phyloP scores from a whole-genome alignment of 2,329 filamentous ascomycete species.

The Penicillium aurantiogriseum region DNA sequence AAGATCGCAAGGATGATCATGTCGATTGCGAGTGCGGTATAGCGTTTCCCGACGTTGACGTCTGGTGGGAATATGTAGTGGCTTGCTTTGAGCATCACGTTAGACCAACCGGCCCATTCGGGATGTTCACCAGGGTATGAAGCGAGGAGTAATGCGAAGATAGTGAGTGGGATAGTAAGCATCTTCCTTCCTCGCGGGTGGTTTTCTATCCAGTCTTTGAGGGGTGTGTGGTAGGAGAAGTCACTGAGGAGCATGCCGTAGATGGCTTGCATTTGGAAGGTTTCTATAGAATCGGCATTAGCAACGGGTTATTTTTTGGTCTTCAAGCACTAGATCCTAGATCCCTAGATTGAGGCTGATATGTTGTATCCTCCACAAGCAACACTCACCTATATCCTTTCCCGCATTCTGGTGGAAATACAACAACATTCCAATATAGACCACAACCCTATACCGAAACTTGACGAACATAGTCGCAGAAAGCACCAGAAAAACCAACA shows the following conservation, averaged over 20 bases:
- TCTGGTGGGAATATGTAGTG: slow-evolving; percentile 49
- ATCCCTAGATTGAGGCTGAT: neutral
- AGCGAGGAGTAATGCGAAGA: slow-evolving; percentile 49
- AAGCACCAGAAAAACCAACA: slow-evolving; percentile 52
- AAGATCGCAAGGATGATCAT: slow-evolving; percentile 52
- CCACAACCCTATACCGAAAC: slow-evolving; percentile 48
- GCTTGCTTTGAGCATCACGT: slow-evolving; percentile 42
- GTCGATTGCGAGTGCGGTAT: slow-evolving; percentile 51
- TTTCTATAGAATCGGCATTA: slow-evolving; percentile 41
- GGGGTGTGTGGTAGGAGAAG: slow-evolving; percentile 47
- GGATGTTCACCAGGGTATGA: slow-evolving; percentile 53
- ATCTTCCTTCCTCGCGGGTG: slow-evolving; percentile 43
- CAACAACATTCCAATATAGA: slow-evolving; percentile 47
- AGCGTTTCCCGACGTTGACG: slow-evolving; percentile 46
- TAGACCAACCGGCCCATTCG: slow-evolving; percentile 52
- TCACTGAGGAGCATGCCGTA: slow-evolving; percentile 55
- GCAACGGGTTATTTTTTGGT: neutral
- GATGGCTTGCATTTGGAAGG: slow-evolving; percentile 53
- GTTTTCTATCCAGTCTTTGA: slow-evolving; percentile 47
- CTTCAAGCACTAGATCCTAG: neutral
- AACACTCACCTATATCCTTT: slow-evolving; percentile 46
- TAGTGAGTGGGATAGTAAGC: slow-evolving; percentile 39
- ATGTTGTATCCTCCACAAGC: neutral
- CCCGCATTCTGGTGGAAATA: slow-evolving; percentile 52
- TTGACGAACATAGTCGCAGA: slow-evolving; percentile 47